Base-by-base conservation (phyloP, 2,329 filamentous ascomycete genomes). In the Phoma sp. region DNA sequence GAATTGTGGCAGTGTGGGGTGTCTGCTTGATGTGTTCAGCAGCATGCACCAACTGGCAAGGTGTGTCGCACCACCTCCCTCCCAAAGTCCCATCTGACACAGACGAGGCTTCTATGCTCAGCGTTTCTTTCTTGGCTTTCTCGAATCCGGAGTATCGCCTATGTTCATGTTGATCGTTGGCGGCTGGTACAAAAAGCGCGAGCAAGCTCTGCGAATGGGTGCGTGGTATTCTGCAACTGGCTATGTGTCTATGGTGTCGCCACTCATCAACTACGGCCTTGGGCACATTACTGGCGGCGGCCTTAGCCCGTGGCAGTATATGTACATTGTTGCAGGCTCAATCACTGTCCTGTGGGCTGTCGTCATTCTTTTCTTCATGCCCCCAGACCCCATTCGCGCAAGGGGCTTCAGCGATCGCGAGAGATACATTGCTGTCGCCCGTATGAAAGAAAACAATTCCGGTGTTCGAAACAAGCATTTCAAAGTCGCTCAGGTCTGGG, bases 401-500 rank as follows among this genome's bases (percentile, higher is more conserved):
- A 72, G 70, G 15, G 67, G 71, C 13, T 70, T 80, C 36, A 70
- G 62, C 33, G 69, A 74, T 22, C 68, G 64, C 21, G 76, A 79
- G 51, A 74, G 77, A 36, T 63, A 76, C 29, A 72, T 70, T 29
- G 88, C 87, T 0, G 78, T 92, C 17, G 89, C 91, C 54, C 82
- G 90, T 0, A 83, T 93, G 13, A 82, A 89, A 0, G 81, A 85
- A 35, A 93, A 93, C 65, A 87, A 92, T 72, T 90, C 89, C 46
- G 90, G 90, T 0, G 86, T 89, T 7, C 87, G 87, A 2, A 88
- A 85, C 56, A 85, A 85, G 51, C 81, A 88, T 58, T 89, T 89
- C 73, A 88, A 88, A 58, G 78, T 81, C 74, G 79, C 81, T 12
- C 90, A 94, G 57, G 78, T 88, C 1, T 76, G 81, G 17, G 84